A percentile compares a stretch with the other conserved stretches of the same genome.
phyloP scores from a whole-genome alignment of 1,284 basidiomycete genomes.

The Vanrija sp. region DNA sequence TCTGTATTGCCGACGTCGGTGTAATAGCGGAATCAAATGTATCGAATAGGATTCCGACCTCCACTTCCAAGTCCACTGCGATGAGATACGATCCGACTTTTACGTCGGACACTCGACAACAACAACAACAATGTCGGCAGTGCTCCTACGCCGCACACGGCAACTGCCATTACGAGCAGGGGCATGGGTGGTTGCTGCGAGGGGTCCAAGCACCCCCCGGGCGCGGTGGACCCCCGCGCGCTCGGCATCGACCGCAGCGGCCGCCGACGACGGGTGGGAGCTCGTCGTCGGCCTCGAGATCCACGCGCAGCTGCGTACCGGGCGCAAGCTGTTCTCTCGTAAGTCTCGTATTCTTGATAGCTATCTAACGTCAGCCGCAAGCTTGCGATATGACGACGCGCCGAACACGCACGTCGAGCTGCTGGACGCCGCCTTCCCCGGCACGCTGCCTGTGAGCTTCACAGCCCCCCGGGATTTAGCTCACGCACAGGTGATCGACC shows the following conservation, averaged over 20 bases:
- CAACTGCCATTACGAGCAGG: no score
- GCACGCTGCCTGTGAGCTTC: conserved; percentile 76
- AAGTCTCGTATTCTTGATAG: conserved; percentile 27
- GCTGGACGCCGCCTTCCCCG: conserved; percentile 89
- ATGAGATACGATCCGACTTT: no score
- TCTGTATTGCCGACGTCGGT: neutral
- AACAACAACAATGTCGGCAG: no score
- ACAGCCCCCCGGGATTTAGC: neutral
- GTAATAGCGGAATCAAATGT: neutral
- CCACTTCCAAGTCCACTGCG: no score
- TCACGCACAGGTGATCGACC: conserved; percentile 63
- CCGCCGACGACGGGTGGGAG: conserved; percentile 59
- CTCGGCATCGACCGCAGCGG: no score
- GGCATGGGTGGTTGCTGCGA: no score
- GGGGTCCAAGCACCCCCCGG: no score
- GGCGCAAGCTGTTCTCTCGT: conserved; percentile 87
- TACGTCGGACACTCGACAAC: no score
- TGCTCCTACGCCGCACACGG: no score
- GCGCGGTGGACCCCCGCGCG: no score
- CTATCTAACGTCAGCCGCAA: conserved; percentile 20
- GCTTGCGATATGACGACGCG: conserved; percentile 29
- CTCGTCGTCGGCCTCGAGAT: conserved; percentile 92
- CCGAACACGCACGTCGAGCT: conserved; percentile 66
- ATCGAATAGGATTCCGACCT: neutral
- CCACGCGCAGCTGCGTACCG: conserved; percentile 87